These are phyloP conservation scores for Begonia fuchsioides DNA, from an alignment of 306 rosid genomes.

Conservation along the genomic window DNA sequence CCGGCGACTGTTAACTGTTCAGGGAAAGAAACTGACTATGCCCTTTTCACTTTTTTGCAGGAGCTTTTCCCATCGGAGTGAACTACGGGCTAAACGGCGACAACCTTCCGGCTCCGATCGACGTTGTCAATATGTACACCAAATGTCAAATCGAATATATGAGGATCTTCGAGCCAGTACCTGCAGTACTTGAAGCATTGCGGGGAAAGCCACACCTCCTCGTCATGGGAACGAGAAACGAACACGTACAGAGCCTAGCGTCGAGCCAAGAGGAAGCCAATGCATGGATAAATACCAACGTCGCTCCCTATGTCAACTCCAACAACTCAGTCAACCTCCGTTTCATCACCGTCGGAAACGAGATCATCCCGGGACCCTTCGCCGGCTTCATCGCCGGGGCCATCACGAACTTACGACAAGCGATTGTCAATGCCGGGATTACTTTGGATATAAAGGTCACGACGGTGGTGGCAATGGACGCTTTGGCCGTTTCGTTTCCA, in stretches of 20 bases:
- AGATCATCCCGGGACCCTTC: conserved; percentile 9
- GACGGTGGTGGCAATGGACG: conserved; percentile 16
- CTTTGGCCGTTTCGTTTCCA: conserved; percentile 19
- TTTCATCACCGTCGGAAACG: conserved; percentile 43
- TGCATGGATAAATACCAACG: conserved; percentile 26
- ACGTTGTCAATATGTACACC: conserved; percentile 15
- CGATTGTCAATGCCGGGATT: conserved; percentile 16
- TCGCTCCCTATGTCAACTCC: conserved; percentile 11
- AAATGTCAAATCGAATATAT: conserved; percentile 10
- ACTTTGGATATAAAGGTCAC: conserved; percentile 24
- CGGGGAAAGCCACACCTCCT: conserved; percentile 26
- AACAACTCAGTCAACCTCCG: conserved; percentile 24
- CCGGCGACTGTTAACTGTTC: no score
- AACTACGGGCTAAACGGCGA: background rate
- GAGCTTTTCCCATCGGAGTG: background rate
- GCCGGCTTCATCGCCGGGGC: conserved; percentile 24
- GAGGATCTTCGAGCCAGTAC: conserved; percentile 17
- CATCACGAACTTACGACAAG: conserved; percentile 27
- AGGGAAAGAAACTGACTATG: no score
- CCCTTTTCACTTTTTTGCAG: background rate
- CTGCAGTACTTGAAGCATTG: conserved; percentile 16
- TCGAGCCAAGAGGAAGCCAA: conserved; percentile 8
- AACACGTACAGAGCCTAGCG: conserved; percentile 6
- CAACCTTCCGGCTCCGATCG: conserved; percentile 16
- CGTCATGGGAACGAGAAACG: conserved; percentile 13